These are phyloP conservation scores for Ambrosiella xylebori DNA, from an alignment of 2,329 filamentous ascomycete genomes.

Conservation along the genomic window DNA sequence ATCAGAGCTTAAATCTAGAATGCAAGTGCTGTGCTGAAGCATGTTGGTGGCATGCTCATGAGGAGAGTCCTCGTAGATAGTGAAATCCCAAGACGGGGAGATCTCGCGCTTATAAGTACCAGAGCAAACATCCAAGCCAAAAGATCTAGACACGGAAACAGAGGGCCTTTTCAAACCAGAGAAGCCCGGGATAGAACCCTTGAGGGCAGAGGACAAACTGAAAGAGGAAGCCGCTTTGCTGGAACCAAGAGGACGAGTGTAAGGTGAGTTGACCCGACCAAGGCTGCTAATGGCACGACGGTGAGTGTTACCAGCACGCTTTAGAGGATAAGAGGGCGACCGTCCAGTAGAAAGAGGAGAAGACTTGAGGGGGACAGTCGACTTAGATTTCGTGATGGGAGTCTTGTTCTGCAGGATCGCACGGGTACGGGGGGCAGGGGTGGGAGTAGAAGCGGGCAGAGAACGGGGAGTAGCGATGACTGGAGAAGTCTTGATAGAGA, in stretches of 20 bases:
- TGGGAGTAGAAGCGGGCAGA: slow-evolving; percentile 17
- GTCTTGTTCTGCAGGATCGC: slow-evolving; percentile 35
- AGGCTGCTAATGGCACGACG: slow-evolving; percentile 38
- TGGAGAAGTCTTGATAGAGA: slow-evolving; percentile 16
- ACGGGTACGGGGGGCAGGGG: slow-evolving; percentile 21
- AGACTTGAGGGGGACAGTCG: slow-evolving; percentile 25
- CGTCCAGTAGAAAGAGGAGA: slow-evolving; percentile 49
- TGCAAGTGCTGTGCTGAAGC: slow-evolving; percentile 76
- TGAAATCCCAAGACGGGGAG: slow-evolving; percentile 69
- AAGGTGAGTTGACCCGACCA: slow-evolving; percentile 53
- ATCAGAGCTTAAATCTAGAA: slow-evolving; percentile 77
- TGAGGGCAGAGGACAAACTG: slow-evolving; percentile 69
- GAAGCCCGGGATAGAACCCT: slow-evolving; percentile 53
- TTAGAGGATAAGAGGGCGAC: slow-evolving; percentile 50
- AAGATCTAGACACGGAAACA: slow-evolving; percentile 14
- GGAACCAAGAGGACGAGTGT: slow-evolving; percentile 31
- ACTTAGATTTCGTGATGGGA: slow-evolving; percentile 30
- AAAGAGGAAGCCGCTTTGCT: slow-evolving; percentile 43
- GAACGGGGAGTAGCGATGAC: slow-evolving; percentile 20
- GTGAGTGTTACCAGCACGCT: slow-evolving; percentile 49
- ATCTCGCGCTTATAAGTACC: slow-evolving; percentile 28
- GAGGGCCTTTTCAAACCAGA: slow-evolving; percentile 23
- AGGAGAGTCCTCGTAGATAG: slow-evolving; percentile 81
- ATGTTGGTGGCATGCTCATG: slow-evolving; percentile 85
- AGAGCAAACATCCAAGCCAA: slow-evolving; percentile 2